A percentile compares a stretch with the other conserved stretches of the same genome.
These are phyloP conservation scores for Saturnispora galanensis DNA, from an alignment of 805 yeast genomes.

Conservation along the genomic window DNA sequence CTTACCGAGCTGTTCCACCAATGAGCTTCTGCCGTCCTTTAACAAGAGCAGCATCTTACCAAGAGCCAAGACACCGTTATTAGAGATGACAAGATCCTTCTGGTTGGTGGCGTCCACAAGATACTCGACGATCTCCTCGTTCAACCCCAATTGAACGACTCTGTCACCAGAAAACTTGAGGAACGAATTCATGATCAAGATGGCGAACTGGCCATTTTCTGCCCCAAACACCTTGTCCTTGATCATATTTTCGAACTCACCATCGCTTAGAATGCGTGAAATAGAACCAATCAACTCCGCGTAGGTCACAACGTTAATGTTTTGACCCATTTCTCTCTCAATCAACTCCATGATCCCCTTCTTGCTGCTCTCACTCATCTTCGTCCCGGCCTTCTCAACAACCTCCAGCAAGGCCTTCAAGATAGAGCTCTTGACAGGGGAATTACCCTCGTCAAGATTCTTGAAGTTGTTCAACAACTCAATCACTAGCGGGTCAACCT, in stretches of 20 bases:
- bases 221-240: slow-evolving; percentile 47
- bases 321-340: slow-evolving; percentile 49
- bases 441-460: slow-evolving; percentile 36
- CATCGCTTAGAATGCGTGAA: slow-evolving; percentile 52
- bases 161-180: slow-evolving; percentile 66
- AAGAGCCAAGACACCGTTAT: slow-evolving; percentile 66
- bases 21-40: slow-evolving; percentile 30
- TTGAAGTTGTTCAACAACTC: slow-evolving; percentile 75
- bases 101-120: slow-evolving; percentile 37
- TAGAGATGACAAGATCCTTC: slow-evolving; percentile 46
- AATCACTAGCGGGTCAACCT: slow-evolving; percentile 85
- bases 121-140: slow-evolving; percentile 40
- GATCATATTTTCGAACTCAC: slow-evolving; percentile 54
- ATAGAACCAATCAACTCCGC: slow-evolving; percentile 74
- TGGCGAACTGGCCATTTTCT: slow-evolving; percentile 47
- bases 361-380: slow-evolving; percentile 68
- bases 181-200: slow-evolving; percentile 69
- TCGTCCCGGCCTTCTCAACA: slow-evolving; percentile 65
- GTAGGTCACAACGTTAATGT: slow-evolving; percentile 59
- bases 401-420: slow-evolving; percentile 77
- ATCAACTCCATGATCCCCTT: slow-evolving; percentile 58
- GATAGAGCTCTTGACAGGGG: slow-evolving; percentile 78
- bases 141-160: slow-evolving; percentile 43
- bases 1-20: slow-evolving; percentile 39
- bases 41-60: slow-evolving; percentile 65